Conservation (phyloP, 805 yeast species). For the Candida coquimbonensis region DNA sequence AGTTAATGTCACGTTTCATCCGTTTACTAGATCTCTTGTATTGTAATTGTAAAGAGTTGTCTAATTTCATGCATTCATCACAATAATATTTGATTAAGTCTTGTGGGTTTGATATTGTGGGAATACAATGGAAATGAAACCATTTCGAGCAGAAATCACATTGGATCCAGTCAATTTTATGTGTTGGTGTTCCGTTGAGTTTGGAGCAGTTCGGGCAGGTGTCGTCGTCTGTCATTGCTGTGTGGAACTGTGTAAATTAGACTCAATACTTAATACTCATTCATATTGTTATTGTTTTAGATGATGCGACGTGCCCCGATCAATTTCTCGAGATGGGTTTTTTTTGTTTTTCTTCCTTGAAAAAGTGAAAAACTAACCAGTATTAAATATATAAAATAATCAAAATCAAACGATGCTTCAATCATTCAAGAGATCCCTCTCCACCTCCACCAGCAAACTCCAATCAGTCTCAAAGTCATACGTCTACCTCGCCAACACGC, state of each 20-base stretch:
- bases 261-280: too few relatives aligned
- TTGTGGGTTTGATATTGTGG: constrained; percentile 31
- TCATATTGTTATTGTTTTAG: too few relatives aligned
- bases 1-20: constrained; percentile 53
- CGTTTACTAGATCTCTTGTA: constrained; percentile 50
- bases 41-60: constrained; percentile 35
- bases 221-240: neutral
- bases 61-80: constrained; percentile 30
- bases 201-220: constrained; percentile 12
- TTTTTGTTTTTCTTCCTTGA: too few relatives aligned
- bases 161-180: constrained; percentile 39
- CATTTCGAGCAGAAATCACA: constrained; percentile 49
- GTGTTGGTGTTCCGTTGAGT: constrained; percentile 4
- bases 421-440: too few relatives aligned
- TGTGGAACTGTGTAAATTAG: too few relatives aligned
- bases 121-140: constrained; percentile 43
- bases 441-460: too few relatives aligned
- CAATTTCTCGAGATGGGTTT: too few relatives aligned
- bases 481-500: neutral
- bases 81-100: constrained; percentile 50
- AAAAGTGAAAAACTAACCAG: too few relatives aligned
- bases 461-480: too few relatives aligned
- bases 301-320: too few relatives aligned
- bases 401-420: too few relatives aligned
- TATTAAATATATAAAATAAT: too few relatives aligned